Evolutionary conservation across 768 basidiomycete genomes (phyloP), one percentile per base, ranked within the genome.

Genomic region (Myochromella boudieri): DNA sequence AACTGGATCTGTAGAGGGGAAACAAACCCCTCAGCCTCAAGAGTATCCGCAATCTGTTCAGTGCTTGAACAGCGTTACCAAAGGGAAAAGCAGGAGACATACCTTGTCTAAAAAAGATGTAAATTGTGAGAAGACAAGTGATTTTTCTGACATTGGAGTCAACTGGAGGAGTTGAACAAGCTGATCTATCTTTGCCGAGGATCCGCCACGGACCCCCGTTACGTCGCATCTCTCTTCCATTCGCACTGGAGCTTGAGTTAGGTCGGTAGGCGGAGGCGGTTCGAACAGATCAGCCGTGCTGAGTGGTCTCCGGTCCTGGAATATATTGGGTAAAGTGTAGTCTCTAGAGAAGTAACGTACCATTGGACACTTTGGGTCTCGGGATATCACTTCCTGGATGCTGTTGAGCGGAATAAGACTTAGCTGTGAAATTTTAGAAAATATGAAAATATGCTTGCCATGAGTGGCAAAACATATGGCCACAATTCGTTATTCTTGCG

Each of bases 101-200:
- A 85, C 90, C 70, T 90, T 86, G 68, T 90, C 85, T 43, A 93
- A 63, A 67, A 91, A 93, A 2, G 81, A 78, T 3, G 91, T 95
- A 58, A 93, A 95, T 56, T 95, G 92, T 2, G 88, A 91, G 60
- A 95, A 95, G 1, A 95, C 90, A 2, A 95, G 69, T 2, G 86
- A 85, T 63, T 95, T 95, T 51, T 91, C 87, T 1, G 72, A 77
- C 3, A 56, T 49, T 0, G 87, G 87, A 4, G 81, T 87, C 10
- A 92, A 64, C 50, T 77, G 71, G 33, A 95, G 72, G 33, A 92
- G 75, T 42, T 87, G 78, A 17, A 91, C 61, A 12, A 95, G 69
- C 56, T 92, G 90, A 42, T 88, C 85, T 42, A 92, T 87, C 66
- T 95, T 95, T 9, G 89, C 88, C 17, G 92, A 93, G 5, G 88